Conservation (phyloP, 257 asterid species). For the Nicotiana otophora region DNA sequence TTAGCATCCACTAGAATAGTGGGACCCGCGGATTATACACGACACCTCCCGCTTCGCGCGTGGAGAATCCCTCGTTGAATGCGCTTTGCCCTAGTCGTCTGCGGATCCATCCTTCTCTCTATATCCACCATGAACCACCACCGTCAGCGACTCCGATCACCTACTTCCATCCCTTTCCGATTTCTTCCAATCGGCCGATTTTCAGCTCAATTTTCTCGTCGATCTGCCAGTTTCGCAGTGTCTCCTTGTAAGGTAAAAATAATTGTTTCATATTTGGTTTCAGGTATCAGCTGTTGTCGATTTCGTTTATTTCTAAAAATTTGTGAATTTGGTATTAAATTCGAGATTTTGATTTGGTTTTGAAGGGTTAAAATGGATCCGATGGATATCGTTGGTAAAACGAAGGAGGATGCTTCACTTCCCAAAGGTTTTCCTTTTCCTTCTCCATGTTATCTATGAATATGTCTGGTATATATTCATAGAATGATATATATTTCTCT, state of each 20-base stretch:
- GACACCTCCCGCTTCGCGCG: constrained; percentile 12
- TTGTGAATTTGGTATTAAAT: not conserved
- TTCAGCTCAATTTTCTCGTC: not conserved
- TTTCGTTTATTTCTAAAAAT: not conserved
- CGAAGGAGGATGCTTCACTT: constrained; percentile 95
- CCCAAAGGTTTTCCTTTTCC: constrained; percentile 64
- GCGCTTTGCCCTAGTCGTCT: constrained; percentile 37
- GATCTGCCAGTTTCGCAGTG: constrained; percentile 6
- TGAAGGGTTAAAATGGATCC: constrained; percentile 67
- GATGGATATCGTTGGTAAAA: constrained; percentile 84
- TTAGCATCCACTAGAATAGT: not conserved
- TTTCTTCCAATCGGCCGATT: constrained; percentile 9
- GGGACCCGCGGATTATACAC: not conserved
- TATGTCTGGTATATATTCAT: not conserved
- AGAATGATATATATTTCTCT: not conserved
- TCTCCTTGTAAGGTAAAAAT: constrained; percentile 9
- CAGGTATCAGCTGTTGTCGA: not conserved
- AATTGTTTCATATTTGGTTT: not conserved
- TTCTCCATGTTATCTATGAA: not conserved
- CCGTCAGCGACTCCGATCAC: constrained; percentile 33
- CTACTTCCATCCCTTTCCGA: not conserved
- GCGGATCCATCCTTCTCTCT: constrained; percentile 23
- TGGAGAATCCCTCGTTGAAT: constrained; percentile 15
- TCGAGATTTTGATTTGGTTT: not conserved
- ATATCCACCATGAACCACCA: constrained; percentile 34